These are phyloP conservation scores for Boletus tomentosulus DNA, from an alignment of 768 basidiomycete genomes.

Conservation along the genomic window DNA sequence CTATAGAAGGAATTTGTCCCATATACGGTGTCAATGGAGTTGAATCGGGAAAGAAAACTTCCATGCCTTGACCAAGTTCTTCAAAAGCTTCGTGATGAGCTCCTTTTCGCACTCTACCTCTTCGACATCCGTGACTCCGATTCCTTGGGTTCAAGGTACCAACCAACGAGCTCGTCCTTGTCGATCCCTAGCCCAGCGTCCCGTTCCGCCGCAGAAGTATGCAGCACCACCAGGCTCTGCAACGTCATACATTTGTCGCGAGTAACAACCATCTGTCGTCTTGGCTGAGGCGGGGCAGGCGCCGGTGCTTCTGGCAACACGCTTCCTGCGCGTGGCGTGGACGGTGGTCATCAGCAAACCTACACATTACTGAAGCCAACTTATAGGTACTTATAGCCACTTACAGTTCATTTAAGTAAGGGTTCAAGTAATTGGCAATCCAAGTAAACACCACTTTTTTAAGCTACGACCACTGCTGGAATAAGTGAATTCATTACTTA, in stretches of 20 bases:
- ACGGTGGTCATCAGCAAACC: too few species aligned
- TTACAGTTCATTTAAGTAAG: too few species aligned
- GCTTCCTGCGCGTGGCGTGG: constrained; percentile 30
- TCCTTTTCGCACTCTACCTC: constrained; percentile 89
- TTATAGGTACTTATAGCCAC: too few species aligned
- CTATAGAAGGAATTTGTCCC: constrained; percentile 87
- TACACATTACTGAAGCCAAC: too few species aligned
- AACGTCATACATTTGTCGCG: constrained; percentile 93
- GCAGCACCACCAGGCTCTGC: constrained; percentile 83
- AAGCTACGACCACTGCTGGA: too few species aligned
- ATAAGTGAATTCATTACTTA: too few species aligned
- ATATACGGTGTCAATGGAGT: constrained; percentile 2
- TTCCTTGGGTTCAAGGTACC: constrained; percentile 93
- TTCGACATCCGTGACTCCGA: constrained; percentile 74
- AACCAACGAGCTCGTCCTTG: constrained; percentile 89
- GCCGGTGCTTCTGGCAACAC: constrained; percentile 28
- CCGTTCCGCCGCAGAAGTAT: constrained; percentile 72
- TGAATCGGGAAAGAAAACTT: not conserved
- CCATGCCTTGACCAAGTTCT: constrained; percentile 83
- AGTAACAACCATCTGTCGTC: constrained; percentile 84
- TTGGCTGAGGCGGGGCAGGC: constrained; percentile 45
- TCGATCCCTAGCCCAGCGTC: constrained; percentile 77
- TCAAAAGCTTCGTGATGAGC: constrained; percentile 83
- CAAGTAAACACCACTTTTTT: too few species aligned
- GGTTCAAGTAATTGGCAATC: too few species aligned